These are phyloP conservation scores for Populus deltoides DNA, from an alignment of 345 rosid species.

Conservation along the genomic window DNA sequence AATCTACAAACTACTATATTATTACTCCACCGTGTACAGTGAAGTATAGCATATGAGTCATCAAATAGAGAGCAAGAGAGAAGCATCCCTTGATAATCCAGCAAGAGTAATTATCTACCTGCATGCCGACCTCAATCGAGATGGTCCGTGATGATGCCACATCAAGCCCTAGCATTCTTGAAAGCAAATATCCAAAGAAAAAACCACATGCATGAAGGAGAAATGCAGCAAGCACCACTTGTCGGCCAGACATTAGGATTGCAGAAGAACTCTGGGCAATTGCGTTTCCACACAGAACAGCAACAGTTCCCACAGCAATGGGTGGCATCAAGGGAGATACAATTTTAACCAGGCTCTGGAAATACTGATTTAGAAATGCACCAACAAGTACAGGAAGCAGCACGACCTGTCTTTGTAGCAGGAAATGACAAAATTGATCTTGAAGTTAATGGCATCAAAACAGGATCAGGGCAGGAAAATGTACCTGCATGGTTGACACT, in stretches of 20 bases:
- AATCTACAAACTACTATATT: background rate
- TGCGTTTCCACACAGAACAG: slow-evolving; percentile 74
- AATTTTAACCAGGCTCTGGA: slow-evolving; percentile 58
- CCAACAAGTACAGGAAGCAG: slow-evolving; percentile 75
- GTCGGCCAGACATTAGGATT: slow-evolving; percentile 68
- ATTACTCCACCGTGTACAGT: background rate
- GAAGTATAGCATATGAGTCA: background rate
- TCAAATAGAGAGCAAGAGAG: background rate
- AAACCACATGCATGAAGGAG: slow-evolving; percentile 85
- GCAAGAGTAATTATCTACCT: slow-evolving; percentile 39
- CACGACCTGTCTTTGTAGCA: slow-evolving; percentile 50
- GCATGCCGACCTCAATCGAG: slow-evolving; percentile 96
- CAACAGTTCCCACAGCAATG: slow-evolving; percentile 79
- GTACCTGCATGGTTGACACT: slow-evolving; percentile 73
- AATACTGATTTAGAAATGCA: slow-evolving; percentile 48
- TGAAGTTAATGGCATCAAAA: background rate
- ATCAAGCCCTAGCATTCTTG: slow-evolving; percentile 59
- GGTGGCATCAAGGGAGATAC: slow-evolving; percentile 84
- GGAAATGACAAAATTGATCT: background rate
- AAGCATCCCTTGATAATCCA: background rate
- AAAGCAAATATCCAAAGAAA: slow-evolving; percentile 75
- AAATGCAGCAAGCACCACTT: slow-evolving; percentile 58
- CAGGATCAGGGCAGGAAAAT: slow-evolving; percentile 7
- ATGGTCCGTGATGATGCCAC: slow-evolving; percentile 64
- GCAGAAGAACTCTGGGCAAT: slow-evolving; percentile 71